Evolutionary conservation across 2,329 filamentous ascomycete species (phyloP), one percentile per base, ranked within the genome.

Genomic region (Aspergillus fischeri): DNA sequence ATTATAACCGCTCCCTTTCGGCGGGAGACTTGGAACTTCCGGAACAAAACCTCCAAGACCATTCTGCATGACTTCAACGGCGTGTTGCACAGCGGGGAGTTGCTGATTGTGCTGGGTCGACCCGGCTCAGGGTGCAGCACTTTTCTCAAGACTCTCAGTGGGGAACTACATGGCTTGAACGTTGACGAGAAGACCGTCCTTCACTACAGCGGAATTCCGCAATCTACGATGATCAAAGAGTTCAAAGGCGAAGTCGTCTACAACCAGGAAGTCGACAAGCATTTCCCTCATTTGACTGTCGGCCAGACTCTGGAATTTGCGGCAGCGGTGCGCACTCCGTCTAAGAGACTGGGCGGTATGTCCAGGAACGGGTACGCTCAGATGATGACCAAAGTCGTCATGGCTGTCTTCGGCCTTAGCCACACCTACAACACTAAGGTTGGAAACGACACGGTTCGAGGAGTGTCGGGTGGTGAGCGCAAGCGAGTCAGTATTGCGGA

Each of bases 301-400:
- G 88, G 89, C 49, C 87, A 92, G 67, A 93, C 90, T 0, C 80
- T 92, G 50, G 86, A 85, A 54, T 92, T 92, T 61, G 89, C 89
- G 9, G 88, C 89, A 8, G 80, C 83, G n/a, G 87, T 88, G 3
- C 73, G 80, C n/a, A 80, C 77, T 3, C 78, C 80, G 0, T 41
- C 66, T 8, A 51, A 64, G 21, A 60, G 66, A 28, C 63, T 67
- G 14, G 53, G 66, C 20, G 66, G 60, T 11, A 70, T 70, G 65
- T 64, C 66, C 5, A 66, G 68, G 28, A 63, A 70, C 4, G 71
- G 76, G 57, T 73, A 75, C 38, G 67, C 76, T 72, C 50, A 66
- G 68, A 78, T 56, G 70, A 75, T 60, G 65, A 72, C 54, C 64
- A 60, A 79, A 56, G 77, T 80, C 49, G 62, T 78, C 41, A 75